Percentiles rank a stretch among this genome's conserved stretches.
Conservation (phyloP, 2,329 filamentous ascomycete genomes). For the Pleoardoris graminearum region DNA sequence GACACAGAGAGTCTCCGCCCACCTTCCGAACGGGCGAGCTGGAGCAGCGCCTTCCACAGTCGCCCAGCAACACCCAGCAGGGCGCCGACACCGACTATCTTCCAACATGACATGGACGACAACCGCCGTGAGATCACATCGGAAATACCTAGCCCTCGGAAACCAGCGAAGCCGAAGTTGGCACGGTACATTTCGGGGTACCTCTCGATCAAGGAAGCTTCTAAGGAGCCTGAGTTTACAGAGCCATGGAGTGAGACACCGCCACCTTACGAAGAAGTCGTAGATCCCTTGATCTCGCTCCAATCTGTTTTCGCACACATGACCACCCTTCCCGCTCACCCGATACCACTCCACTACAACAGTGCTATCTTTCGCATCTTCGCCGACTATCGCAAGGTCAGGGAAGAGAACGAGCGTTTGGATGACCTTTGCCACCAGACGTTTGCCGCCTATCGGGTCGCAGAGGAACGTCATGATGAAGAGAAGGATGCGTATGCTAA, state of each 20-base stretch:
- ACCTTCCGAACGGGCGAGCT: constrained; percentile 15
- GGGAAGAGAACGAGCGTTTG: constrained; percentile 40
- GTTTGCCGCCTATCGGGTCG: constrained; percentile 26
- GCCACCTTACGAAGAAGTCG: constrained; percentile 14
- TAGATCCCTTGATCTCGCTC: constrained; percentile 31
- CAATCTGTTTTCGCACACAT: constrained; percentile 36
- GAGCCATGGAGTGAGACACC: constrained; percentile 35
- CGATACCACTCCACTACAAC: constrained; percentile 39
- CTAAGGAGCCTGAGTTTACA: constrained; percentile 26
- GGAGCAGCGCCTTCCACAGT: constrained; percentile 30
- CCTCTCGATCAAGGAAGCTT: constrained; percentile 22
- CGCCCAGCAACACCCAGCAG: constrained; percentile 27
- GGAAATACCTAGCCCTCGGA: constrained; percentile 34
- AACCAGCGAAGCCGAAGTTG: constrained; percentile 45
- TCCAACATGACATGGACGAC: constrained; percentile 32
- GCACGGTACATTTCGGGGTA: constrained; percentile 47
- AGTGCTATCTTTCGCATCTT: constrained; percentile 48
- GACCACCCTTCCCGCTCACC: constrained; percentile 17
- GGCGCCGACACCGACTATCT: constrained; percentile 15
- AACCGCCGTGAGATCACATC: constrained; percentile 33
- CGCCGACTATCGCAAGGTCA: constrained; percentile 46
- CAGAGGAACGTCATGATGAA: constrained; percentile 38
- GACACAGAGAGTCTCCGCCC: constrained; percentile 20
- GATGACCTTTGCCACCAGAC: constrained; percentile 33
- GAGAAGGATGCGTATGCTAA: constrained; percentile 43